Evolutionary conservation across 192 early-diverging fungal genomes (phyloP), one percentile per base, ranked within the genome.

Genomic region (Coemansia pectinata): DNA sequence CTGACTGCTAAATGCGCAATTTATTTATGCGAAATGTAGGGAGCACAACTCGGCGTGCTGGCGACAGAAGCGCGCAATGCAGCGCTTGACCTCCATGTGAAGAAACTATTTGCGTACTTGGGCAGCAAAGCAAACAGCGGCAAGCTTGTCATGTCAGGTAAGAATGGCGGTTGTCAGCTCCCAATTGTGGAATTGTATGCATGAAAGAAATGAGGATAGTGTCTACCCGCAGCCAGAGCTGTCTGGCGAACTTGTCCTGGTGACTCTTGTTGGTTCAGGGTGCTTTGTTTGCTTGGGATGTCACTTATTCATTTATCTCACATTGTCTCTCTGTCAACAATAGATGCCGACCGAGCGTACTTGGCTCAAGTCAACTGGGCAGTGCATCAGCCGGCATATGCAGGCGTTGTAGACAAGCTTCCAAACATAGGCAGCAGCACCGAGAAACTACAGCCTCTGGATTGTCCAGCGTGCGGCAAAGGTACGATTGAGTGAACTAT

Each of bases 311-410:
- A 48, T 48, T 48, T 48, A 17, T 19, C n/a, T 4, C 1, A 25
- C 8, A 50, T 50, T 55, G 27, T 14, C 7, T 3, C 39, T 61
- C 14, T 21, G 21, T 31, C 4, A 29, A 5, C 55, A 29, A 63
- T 77, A 83, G 80, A 74, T 17, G 59, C 58, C 8, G 80, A 83
- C 41, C 64, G 50, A 55, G 72, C 47, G 66, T 83, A 83, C 33
- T 23, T 83, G 76, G 55, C 65, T 11, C 81, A 75, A 23, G 45
- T 71, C 23, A 53, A 67, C 59, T 83, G 81, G 81, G 64, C 67
- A 19, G 72, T 75, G 38, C 62, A 66, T 44, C 76, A 78, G 47
- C 67, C 69, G 34, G 72, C 50, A 39, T 83, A 70, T 27, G 61
- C 67, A 33, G 72, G 71, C 29, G 65, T 83, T 69, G 63, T 33